Evolutionary conservation across 2,329 filamentous ascomycete species (phyloP), one percentile per base, ranked within the genome.

Genomic region (Cladosporium oxysporum): DNA sequence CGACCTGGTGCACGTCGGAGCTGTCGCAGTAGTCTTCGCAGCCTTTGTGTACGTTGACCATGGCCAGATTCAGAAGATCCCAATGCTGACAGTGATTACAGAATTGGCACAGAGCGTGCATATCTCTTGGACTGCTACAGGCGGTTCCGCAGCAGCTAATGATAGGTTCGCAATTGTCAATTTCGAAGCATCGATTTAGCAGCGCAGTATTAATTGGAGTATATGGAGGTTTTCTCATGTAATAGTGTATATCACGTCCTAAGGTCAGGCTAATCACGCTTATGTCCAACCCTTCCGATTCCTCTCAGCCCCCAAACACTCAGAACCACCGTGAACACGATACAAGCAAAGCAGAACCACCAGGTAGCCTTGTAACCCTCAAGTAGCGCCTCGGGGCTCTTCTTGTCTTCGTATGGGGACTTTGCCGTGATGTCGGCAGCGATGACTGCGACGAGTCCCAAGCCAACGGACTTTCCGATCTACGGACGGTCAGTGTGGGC

Each of bases 261-360:
- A 21, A 47, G 41, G 12, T 10, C 41, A 47, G 8, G 5, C n/a
- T 21, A 63, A 44, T 63, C 61, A 63, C 61, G 61, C 74, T 81
- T 81, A 63, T 78, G 70, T 3, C 81, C 80, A 47, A 82, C 78
- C 65, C 77, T 81, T 11, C 80, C 81, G 57, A 82, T 79, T 2
- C 76, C 78, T 47, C 78, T 76, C 67, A 83, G 66, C 2, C 80
- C 81, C 72, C 77, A 79, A 8, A 69, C 64, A 55, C 77, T 74
- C n/a, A 82, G 41, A 2, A 74, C 44, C 1, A 72, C 65, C 2
- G 75, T 77, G 1, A 73, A 69, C 11, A 74, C 67, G 31, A 74
- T 76, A 21, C 76, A 57, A 0, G 75, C 78, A 67, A 82, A 81
- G 28, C 73, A 71, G 55, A 77, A 79, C 79, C 80, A 83, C 62